Evolutionary conservation across 208 protist species (phyloP).

Genomic region (Acanthamoeba lenticulata): DNA sequence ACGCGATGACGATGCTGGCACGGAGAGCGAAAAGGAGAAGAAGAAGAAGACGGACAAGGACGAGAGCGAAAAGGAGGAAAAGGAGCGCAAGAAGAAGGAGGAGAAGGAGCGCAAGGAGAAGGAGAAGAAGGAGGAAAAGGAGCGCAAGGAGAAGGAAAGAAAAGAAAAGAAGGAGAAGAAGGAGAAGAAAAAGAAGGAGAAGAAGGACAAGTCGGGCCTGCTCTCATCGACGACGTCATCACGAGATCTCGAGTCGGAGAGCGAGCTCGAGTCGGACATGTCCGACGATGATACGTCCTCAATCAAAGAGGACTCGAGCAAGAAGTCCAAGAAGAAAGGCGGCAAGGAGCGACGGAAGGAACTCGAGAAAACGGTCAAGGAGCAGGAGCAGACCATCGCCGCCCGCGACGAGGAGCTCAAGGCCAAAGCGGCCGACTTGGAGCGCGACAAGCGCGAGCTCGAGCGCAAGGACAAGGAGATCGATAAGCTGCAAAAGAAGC

Average conservation of each 20-base stretch:
- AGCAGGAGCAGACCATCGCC: background rate
- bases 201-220: background rate
- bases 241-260: background rate
- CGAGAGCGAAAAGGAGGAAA: too few species aligned
- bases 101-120: constrained; percentile 23
- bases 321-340: background rate
- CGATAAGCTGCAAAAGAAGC: background rate
- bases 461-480: constrained; percentile 2
- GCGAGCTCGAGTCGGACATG: background rate
- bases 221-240: background rate
- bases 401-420: background rate
- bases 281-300: background rate
- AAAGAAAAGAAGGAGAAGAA: constrained; percentile 6
- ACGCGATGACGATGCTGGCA: background rate
- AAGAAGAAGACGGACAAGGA: too few species aligned
- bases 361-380: constrained; percentile 40
- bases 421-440: background rate
- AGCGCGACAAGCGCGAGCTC: background rate
- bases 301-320: background rate
- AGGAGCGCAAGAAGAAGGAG: background rate
- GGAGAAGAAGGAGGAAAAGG: constrained; percentile 1
- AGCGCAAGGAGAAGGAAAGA: background rate
- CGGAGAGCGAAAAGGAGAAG: background rate
- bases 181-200: background rate
- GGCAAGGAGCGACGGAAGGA: background rate